These are phyloP conservation scores for Hypericum perforatum DNA, from an alignment of 345 rosid genomes.

Conservation along the genomic window DNA sequence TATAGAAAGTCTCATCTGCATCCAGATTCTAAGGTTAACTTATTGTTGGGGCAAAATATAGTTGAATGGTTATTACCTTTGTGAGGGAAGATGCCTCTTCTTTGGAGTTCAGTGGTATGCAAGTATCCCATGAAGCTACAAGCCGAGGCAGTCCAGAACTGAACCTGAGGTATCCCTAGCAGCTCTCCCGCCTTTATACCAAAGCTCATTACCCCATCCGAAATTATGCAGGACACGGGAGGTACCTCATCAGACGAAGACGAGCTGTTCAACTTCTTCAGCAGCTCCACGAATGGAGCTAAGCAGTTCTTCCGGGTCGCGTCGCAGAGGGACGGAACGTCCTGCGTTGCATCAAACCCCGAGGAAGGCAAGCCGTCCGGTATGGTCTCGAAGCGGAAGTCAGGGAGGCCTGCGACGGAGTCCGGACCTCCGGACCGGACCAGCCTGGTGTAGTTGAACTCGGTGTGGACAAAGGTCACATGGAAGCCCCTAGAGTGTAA, in stretches of 20 bases:
- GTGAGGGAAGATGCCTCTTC: slow-evolving; percentile 25
- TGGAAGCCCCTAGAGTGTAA: no score
- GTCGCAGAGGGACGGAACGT: slow-evolving; percentile 7
- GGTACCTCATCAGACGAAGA: slow-evolving; percentile 1
- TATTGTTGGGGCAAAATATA: no score
- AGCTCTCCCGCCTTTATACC: slow-evolving; percentile 19
- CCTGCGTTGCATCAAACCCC: slow-evolving; percentile 13
- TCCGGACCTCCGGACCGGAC: slow-evolving; percentile 2
- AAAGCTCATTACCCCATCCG: slow-evolving; percentile 21
- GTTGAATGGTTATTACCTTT: slow-evolving; percentile 17
- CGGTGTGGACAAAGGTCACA: no score
- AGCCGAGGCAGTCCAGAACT: slow-evolving; percentile 27
- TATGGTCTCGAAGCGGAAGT: slow-evolving; percentile 24
- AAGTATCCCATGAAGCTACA: slow-evolving; percentile 26
- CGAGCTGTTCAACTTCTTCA: not conserved
- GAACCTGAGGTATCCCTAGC: slow-evolving; percentile 20
- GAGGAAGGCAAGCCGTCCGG: slow-evolving; percentile 25
- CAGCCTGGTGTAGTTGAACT: no score
- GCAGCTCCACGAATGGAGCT: not conserved
- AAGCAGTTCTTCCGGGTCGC: not conserved
- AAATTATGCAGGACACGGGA: slow-evolving; percentile 23
- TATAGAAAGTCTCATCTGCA: slow-evolving; percentile 24
- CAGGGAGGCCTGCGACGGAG: not conserved
- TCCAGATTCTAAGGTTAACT: not conserved
- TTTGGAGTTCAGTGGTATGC: slow-evolving; percentile 19